Evolutionary conservation across 129 eudicot genomes (phyloP).

Genomic region (Tagetes erecta): DNA sequence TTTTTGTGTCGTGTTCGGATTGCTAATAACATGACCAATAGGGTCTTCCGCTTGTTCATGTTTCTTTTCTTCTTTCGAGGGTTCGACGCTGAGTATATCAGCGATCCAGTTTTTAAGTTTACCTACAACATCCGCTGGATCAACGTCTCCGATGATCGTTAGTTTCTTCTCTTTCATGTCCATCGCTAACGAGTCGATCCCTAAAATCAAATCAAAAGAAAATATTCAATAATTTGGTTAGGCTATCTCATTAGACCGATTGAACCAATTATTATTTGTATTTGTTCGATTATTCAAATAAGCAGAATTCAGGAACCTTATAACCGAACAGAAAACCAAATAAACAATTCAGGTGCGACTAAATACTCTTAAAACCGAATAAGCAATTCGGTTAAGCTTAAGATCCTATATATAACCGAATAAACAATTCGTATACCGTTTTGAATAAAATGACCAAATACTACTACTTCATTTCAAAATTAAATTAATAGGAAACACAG

Average conservation of each 20-base stretch:
- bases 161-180: conserved; percentile 41
- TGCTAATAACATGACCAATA: no score
- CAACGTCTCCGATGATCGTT: conserved; percentile 41
- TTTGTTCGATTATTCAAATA: no score
- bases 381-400: no score
- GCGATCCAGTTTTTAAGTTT: conserved; percentile 36
- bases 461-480: not conserved
- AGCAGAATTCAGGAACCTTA: no score
- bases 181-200: conserved; percentile 25
- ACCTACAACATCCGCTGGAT: conserved; percentile 28
- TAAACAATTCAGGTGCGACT: no score
- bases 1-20: conserved; percentile 24
- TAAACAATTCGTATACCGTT: no score
- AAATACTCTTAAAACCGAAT: no score
- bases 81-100: conserved; percentile 31
- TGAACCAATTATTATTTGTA: no score
- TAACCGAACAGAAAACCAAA: no score
- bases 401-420: no score
- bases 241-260: no score
- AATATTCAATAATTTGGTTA: not conserved
- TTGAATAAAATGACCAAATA: no score
- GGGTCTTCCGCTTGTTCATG: not conserved
- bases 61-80: conserved; percentile 33
- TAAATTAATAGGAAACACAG: not conserved
- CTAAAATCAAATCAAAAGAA: not conserved